phyloP scores from a whole-genome alignment of 257 asterid genomes.

The Solanum tacnaense region DNA sequence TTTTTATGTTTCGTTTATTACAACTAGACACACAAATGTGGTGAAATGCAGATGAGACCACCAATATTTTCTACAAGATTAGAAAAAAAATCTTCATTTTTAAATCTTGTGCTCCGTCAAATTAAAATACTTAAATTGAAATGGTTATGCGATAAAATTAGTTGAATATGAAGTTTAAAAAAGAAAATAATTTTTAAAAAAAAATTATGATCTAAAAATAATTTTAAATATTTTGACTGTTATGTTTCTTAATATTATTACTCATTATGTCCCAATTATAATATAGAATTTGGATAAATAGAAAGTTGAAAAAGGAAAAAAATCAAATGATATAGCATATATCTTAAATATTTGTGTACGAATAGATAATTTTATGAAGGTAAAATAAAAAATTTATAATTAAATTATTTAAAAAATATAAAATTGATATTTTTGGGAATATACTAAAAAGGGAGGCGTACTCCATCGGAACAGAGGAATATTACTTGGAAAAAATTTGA shows the following conservation, averaged over 20 bases:
- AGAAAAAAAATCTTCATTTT: too few species aligned
- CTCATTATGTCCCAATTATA: neutral
- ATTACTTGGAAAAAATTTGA: neutral
- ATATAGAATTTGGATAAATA: neutral
- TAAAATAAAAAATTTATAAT: neutral
- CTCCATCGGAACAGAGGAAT: rapidly evolving
- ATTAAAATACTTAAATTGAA: neutral
- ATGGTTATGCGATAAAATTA: neutral
- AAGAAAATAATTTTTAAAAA: neutral
- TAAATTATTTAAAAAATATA: too few species aligned
- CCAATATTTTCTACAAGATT: neutral
- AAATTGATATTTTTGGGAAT: neutral
- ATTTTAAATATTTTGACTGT: neutral
- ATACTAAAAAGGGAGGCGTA: neutral
- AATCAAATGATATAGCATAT: neutral
- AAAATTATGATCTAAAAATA: too few species aligned
- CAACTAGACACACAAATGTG: neutral
- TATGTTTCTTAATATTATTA: neutral
- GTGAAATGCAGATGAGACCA: neutral
- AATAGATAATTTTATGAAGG: neutral
- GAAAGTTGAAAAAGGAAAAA: rapidly evolving
- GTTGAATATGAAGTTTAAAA: neutral
- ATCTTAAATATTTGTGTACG: neutral
- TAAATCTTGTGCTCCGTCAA: neutral
- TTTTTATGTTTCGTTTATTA: neutral